Conservation (phyloP, 495 filamentous ascomycete species). For the Aspergillus kassunensis region DNA sequence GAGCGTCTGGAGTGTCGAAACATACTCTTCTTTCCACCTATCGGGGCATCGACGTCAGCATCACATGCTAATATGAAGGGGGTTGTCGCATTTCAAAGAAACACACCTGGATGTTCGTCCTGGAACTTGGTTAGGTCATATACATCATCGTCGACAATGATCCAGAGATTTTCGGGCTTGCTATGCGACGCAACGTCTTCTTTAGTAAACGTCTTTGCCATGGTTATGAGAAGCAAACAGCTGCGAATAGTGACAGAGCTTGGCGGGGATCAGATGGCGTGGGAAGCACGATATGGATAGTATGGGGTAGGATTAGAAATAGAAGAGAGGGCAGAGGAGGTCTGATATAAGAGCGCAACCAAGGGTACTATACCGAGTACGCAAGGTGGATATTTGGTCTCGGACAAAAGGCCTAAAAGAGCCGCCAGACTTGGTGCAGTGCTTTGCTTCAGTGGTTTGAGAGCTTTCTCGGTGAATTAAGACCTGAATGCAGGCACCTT, state of each 20-base stretch:
- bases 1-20: slow-evolving; percentile 1
- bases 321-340: slow-evolving; percentile 4
- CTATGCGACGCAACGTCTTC: slow-evolving; percentile 87
- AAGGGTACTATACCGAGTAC: background rate
- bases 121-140: slow-evolving; percentile 95
- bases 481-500: background rate
- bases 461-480: slow-evolving; percentile 5
- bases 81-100: background rate
- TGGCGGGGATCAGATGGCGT: background rate
- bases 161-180: slow-evolving; percentile 79
- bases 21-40: slow-evolving; percentile 92
- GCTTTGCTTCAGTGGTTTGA: slow-evolving; percentile 2
- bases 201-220: slow-evolving; percentile 83
- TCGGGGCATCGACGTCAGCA: slow-evolving; percentile 19
- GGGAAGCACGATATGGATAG: background rate
- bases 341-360: background rate
- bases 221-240: slow-evolving; percentile 37
- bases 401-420: slow-evolving; percentile 10
- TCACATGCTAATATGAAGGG: background rate
- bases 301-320: slow-evolving; percentile 7
- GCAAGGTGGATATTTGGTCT: slow-evolving; percentile 10
- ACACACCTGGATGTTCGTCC: slow-evolving; percentile 82
- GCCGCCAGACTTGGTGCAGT: background rate
- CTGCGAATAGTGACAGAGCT: background rate
- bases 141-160: slow-evolving; percentile 92